Evolutionary conservation across 768 basidiomycete genomes (phyloP), one percentile per base, ranked within the genome.

Genomic region (Steccherinum ochraceum): DNA sequence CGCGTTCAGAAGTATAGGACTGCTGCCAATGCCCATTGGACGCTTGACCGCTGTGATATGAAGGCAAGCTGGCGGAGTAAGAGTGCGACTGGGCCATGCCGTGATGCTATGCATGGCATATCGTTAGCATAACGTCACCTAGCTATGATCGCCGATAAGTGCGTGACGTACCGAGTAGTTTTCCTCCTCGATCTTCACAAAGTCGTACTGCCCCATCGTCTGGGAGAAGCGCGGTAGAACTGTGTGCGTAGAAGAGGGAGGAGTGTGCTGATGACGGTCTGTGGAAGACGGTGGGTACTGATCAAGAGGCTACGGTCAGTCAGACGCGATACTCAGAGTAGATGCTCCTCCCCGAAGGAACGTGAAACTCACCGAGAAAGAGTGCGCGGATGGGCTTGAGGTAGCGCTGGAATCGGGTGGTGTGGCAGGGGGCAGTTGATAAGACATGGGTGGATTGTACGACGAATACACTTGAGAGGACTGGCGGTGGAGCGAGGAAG

Each of bases 281-380:
- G 41, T 10, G 41, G 7, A 48, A 75, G 76, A 51, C 20, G 78
- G 66, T 7, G 77, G 66, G 26, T 77, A 69, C 69, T 84, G 83
- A 72, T 86, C 81, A 67, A 80, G 80, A 53, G 79, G 69, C 60
- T 84, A 84, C 83, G 86, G 30, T 35, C 30, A 35, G 30, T 7
- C n/a, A n/a, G n/a, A n/a, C n/a, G n/a, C n/a, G n/a, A n/a, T n/a
- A n/a, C n/a, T n/a, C n/a, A n/a, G n/a, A n/a, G n/a, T n/a, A n/a
- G n/a, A n/a, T n/a, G n/a, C n/a, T n/a, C n/a, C n/a, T n/a, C n/a
- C n/a, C n/a, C n/a, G n/a, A 72, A 57, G 71, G 67, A 68, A 71
- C 76, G 73, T 64, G 75, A 76, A 64, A 86, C 88, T 87, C 81
- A 80, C 87, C 84, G 88, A 90, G 74, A 87, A 89, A n/a, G 86